Percentiles rank a stretch among this genome's conserved stretches.
phyloP scores from a whole-genome alignment of 192 early-diverging fungal species.

The Chytriomyces hyalinus region DNA sequence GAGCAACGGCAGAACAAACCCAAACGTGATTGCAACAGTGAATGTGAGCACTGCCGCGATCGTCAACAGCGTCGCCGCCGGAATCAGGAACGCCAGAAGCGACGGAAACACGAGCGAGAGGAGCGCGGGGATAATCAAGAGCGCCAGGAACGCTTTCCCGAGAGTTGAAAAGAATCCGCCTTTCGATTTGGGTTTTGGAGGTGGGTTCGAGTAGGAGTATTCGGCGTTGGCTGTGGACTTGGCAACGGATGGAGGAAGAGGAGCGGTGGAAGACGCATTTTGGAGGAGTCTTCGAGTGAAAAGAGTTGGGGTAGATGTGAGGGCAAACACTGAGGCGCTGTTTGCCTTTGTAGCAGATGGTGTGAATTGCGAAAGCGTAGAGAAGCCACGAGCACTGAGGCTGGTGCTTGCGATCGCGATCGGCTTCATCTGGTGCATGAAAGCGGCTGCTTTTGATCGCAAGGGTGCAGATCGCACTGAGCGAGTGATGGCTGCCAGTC shows the following conservation, averaged over 20 bases:
- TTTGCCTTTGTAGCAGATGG: too few relatives aligned
- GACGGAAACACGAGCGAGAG: constrained; percentile 6
- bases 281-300: not conserved
- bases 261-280: not conserved
- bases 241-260: not conserved
- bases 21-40: constrained; percentile 11
- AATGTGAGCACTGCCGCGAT: not conserved
- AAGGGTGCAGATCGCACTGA: too few relatives aligned
- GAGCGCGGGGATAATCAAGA: constrained; percentile 12
- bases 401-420: too few relatives aligned
- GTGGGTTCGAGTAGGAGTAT: not conserved
- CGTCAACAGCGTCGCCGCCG: constrained; percentile 13
- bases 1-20: constrained; percentile 19
- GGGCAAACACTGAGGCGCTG: too few relatives aligned
- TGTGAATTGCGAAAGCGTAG: too few relatives aligned
- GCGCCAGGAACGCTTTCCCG: constrained; percentile 25
- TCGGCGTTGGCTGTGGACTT: constrained; percentile 11
- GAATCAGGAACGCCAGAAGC: constrained; percentile 21
- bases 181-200: not conserved
- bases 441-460: too few relatives aligned
- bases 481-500: too few relatives aligned
- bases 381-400: too few relatives aligned
- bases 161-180: constrained; percentile 14
- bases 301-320: not conserved
- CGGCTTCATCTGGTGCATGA: too few relatives aligned